Evolutionary conservation across 1,139 yeast genomes (phyloP).

Genomic region (Scheffersomyces segobiensis): DNA sequence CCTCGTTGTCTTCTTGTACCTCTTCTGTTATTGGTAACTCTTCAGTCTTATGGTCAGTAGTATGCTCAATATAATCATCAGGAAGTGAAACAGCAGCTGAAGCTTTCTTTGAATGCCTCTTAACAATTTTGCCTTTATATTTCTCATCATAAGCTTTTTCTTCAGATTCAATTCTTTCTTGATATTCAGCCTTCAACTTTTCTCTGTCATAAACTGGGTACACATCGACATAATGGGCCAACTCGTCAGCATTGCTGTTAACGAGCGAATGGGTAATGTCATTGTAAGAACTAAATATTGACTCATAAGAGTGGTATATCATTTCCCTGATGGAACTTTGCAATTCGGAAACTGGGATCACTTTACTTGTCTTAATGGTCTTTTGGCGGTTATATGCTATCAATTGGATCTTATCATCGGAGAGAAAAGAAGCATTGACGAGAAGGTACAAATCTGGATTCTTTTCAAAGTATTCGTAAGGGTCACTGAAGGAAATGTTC

Average conservation of each 20-base stretch:
- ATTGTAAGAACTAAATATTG: conserved; percentile 23
- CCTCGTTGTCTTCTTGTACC: conserved; percentile 2
- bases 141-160: background rate
- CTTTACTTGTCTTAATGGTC: conserved; percentile 24
- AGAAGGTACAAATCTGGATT: conserved; percentile 27
- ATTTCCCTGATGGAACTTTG: conserved; percentile 21
- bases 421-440: conserved; percentile 29
- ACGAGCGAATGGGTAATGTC: conserved; percentile 23
- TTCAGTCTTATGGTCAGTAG: background rate
- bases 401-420: conserved; percentile 29
- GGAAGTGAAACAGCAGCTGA: background rate
- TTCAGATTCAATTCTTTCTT: background rate
- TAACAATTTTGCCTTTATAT: background rate
- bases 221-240: conserved; percentile 19
- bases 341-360: conserved; percentile 22
- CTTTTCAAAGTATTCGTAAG: conserved; percentile 23
- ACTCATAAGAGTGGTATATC: conserved; percentile 20
- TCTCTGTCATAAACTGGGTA: conserved; percentile 11
- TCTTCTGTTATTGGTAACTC: background rate
- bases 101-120: background rate
- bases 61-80: background rate
- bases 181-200: conserved; percentile 2
- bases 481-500: conserved; percentile 40
- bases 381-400: conserved; percentile 27
- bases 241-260: conserved; percentile 22